Percentiles rank a stretch among this genome's conserved stretches.
Conservation (phyloP, 208 protist genomes). For the Trypanosoma cruzi region DNA sequence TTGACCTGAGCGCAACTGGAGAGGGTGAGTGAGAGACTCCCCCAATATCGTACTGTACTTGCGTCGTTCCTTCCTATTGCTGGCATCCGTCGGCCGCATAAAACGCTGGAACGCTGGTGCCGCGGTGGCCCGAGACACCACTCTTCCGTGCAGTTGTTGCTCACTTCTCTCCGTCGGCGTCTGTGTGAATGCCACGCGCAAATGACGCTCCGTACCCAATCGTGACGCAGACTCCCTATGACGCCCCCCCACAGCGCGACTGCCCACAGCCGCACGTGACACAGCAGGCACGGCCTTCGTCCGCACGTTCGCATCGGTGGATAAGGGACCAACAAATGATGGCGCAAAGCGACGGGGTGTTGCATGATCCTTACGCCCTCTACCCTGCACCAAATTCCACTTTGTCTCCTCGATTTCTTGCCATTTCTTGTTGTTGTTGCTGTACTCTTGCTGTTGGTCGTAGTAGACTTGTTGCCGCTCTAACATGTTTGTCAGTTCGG, state of each 20-base stretch:
- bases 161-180: constrained; percentile 6
- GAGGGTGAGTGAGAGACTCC: constrained; percentile 4
- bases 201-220: not conserved
- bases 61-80: constrained; percentile 25
- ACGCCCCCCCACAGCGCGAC: not conserved
- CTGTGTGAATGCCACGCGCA: constrained; percentile 20
- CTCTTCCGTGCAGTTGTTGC: not conserved
- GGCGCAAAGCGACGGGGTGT: no score
- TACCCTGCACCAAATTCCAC: not conserved
- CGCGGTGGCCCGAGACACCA: not conserved
- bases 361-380: not conserved
- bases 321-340: no score
- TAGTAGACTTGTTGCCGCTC: constrained; percentile 43
- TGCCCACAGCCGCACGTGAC: not conserved
- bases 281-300: not conserved
- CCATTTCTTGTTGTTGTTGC: not conserved
- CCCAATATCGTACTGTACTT: constrained; percentile 1
- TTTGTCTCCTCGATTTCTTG: not conserved
- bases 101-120: constrained; percentile 21
- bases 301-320: no score
- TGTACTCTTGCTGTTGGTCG: constrained; percentile 3
- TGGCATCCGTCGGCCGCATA: constrained; percentile 32
- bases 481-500: constrained; percentile 47
- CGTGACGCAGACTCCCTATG: not conserved
- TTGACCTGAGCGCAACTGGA: not conserved